Conservation (phyloP, 2,329 filamentous ascomycete genomes). For the Samsoniella hepiali region DNA sequence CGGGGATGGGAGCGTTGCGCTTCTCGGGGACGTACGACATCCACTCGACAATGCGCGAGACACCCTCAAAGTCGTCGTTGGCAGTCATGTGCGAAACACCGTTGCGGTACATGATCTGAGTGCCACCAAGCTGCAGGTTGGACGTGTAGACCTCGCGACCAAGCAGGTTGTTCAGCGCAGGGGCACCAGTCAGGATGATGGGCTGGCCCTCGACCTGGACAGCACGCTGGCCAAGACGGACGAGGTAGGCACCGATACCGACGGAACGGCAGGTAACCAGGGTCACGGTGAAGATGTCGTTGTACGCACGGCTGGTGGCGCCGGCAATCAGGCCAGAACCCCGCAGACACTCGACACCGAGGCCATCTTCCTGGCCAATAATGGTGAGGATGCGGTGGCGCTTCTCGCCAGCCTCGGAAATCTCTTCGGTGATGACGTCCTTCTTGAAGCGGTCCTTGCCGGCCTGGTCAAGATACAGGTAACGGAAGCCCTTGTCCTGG, state of each 20-base stretch:
- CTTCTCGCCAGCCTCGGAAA: slow-evolving; percentile 82
- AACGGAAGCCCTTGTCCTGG: slow-evolving; percentile 90
- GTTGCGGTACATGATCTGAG: slow-evolving; percentile 99
- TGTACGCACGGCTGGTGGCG: slow-evolving; percentile 93
- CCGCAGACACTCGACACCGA: slow-evolving; percentile 95
- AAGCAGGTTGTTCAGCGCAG: slow-evolving; percentile 95
- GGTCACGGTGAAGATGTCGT: slow-evolving; percentile 98
- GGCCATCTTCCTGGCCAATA: slow-evolving; percentile 87
- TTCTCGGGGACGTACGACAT: slow-evolving; percentile 96
- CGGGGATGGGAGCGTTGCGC: slow-evolving; percentile 89
- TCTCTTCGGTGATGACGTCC: slow-evolving; percentile 70
- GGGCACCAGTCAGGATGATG: slow-evolving; percentile 96
- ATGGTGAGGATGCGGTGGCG: slow-evolving; percentile 93
- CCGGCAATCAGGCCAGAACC: slow-evolving; percentile 97
- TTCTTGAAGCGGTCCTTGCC: slow-evolving; percentile 85
- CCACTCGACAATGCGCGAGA: slow-evolving; percentile 97
- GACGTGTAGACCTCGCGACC: slow-evolving; percentile 98
- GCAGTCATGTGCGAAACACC: slow-evolving; percentile 99
- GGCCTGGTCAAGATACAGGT: slow-evolving; percentile 87
- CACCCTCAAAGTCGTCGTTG: slow-evolving; percentile 94
- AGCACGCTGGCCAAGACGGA: slow-evolving; percentile 95
- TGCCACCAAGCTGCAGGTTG: slow-evolving; percentile 97
- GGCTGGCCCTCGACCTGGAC: slow-evolving; percentile 99
- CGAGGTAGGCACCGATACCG: slow-evolving; percentile 98
- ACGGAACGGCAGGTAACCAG: slow-evolving; percentile 97